Base-by-base conservation (phyloP, 768 basidiomycete genomes). In the Auricularia heimuer region DNA sequence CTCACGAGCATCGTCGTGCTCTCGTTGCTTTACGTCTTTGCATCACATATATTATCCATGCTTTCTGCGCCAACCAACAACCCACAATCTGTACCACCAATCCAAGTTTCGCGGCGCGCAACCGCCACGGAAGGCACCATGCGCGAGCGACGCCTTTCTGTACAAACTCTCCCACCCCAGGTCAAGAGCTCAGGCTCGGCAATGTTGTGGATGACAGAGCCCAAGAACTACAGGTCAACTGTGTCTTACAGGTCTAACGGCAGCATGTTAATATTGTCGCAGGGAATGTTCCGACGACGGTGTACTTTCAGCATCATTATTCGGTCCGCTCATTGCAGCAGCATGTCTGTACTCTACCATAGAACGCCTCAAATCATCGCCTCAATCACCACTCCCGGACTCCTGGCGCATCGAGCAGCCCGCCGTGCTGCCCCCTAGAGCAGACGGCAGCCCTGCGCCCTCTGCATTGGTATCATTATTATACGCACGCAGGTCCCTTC, bases 251-350 rank as follows among this genome's bases (percentile, higher is more conserved):
- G 51, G 51, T 42, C 14, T 36, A 29, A 29, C 29, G 29, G 29
- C 16, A 18, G 10, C 63, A 63, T n/a, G 37, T 65, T 73, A 29
- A 68, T 62, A 39, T 24, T 67, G 63, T 62, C 47, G 68, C 67
- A 94, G 93, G 72, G 85, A 90, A 64, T 89, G 87, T 60, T 75
- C 81, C 12, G 94, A 96, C 72, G 94, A 97, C 73, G 95, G 95
- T 14, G 85, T 88, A 29, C 76, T 91, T 65, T 93, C 89, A 54
- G 93, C 89, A 2, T 77, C 96, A 12, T 81, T 94, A n/a, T 81
- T 94, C 37, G 89, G 87, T 12, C 92, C 94, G 2, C 78, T 96
- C 36, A 85, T 96, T 63, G 82, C 91, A 7, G 80, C 86, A 10
- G 85, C 87, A 0, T 73, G 94, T 63, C 76, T 92, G 66, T 81